Base-by-base conservation (phyloP, 31 red algal genomes). In the Asparagopsis taxiformis region DNA sequence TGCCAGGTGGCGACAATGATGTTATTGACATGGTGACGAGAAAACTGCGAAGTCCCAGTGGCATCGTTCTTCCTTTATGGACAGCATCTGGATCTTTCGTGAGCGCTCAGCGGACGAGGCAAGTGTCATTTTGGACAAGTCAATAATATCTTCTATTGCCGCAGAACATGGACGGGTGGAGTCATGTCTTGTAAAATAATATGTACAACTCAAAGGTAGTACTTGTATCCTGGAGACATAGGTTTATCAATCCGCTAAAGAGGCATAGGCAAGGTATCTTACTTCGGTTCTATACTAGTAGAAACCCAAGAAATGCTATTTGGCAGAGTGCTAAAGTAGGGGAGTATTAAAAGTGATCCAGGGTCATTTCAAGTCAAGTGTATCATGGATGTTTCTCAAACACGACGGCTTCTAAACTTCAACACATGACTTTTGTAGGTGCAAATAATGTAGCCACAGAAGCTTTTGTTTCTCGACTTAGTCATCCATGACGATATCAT, bases 401-500 rank as follows among this genome's bases (percentile, higher is more conserved):
- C n/a, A n/a, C n/a, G n/a, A n/a, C n/a, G n/a, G n/a, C n/a, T 55
- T 55, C 54, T 58, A 30, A 23, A 58, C 7, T 1, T 24, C 7
- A 3, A 1, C 6, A 31, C 54, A 58, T 31, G 32, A 58, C 17
- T 58, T 11, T 58, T 58, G 32, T 23, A 24, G 15, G 55, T 11
- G 31, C 15, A 59, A 31, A 28, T n/a, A 26, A 33, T 62, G 26
- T 35, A 24, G 4, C 2, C n/a, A 31, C 16, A 20, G 49, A 2
- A 1, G 32, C 6, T 19, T 32, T n/a, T n/a, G n/a, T n/a, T n/a
- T n/a, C n/a, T n/a, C n/a, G n/a, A 29, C 48, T 59, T 74, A 79
- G 50, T 84, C 62, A 44, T 89, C 74, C 19, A 80, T 70, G 49
- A 79, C 53, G 29, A 83, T 75, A 24, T 83, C 84, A 57, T 94